Evolutionary conservation across 2,329 filamentous ascomycete genomes (phyloP).

Genomic region (Fusarium piperis): DNA sequence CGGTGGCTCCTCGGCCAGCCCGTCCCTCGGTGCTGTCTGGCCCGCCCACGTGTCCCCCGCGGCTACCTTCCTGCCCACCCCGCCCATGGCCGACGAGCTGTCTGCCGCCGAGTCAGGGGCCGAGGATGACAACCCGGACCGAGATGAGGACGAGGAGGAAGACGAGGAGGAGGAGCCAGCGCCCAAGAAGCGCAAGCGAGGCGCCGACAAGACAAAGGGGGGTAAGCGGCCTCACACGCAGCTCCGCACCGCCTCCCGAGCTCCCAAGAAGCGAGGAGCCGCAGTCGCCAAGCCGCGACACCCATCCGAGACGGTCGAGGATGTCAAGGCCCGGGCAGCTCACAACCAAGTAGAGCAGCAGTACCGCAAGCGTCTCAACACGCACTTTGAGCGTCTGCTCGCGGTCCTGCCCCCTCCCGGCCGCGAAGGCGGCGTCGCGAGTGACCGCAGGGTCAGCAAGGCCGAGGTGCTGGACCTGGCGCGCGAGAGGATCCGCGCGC

Average conservation of each 20-base stretch:
- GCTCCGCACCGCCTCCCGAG: constrained; percentile 40
- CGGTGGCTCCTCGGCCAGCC: constrained; percentile 14
- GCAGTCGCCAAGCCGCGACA: constrained; percentile 28
- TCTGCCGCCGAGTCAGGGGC: constrained; percentile 28
- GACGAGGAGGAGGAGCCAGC: constrained; percentile 11
- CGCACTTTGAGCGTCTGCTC: constrained; percentile 56
- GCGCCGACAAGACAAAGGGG: neutral
- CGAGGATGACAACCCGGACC: constrained; percentile 30
- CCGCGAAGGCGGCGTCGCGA: constrained; percentile 43
- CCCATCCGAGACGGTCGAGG: constrained; percentile 37
- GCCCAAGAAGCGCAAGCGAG: constrained; percentile 32
- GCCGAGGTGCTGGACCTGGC: constrained; percentile 58
- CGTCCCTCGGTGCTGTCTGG: constrained; percentile 32
- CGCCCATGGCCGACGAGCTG: constrained; percentile 39
- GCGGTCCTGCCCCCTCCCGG: constrained; percentile 49
- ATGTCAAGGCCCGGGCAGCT: constrained; percentile 43
- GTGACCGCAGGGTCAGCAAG: constrained; percentile 52
- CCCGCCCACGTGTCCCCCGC: constrained; percentile 36
- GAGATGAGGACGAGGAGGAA: constrained; percentile 4
- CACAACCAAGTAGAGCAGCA: constrained; percentile 61
- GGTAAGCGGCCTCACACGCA: constrained; percentile 34
- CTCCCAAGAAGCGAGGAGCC: constrained; percentile 37
- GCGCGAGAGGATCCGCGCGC: constrained; percentile 51
- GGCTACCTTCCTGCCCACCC: constrained; percentile 37
- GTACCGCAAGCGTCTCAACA: constrained; percentile 58